These are phyloP conservation scores for Ceratocystis cacaofunesta DNA, from an alignment of 2,329 filamentous ascomycete genomes.

Conservation along the genomic window DNA sequence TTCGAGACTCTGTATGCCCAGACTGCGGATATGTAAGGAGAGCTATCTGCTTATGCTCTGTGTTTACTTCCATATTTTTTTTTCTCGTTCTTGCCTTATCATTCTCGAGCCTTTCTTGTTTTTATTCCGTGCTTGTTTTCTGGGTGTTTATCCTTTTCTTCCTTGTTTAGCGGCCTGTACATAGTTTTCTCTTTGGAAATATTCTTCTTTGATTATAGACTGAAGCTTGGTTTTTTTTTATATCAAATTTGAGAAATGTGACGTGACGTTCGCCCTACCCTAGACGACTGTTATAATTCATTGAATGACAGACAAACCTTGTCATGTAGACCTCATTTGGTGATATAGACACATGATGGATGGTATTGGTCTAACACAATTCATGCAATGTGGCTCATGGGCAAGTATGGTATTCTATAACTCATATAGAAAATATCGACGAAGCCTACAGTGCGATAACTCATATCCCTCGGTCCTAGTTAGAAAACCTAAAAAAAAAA, in stretches of 20 bases:
- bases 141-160: background rate
- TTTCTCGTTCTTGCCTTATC: background rate
- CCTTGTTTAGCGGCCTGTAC: background rate
- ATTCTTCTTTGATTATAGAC: conserved; percentile 2
- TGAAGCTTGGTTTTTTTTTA: background rate
- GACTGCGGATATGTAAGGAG: conserved; percentile 5
- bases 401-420: background rate
- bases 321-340: background rate
- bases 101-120: background rate
- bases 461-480: background rate
- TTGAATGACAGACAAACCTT: background rate
- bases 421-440: background rate
- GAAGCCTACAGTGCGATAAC: background rate
- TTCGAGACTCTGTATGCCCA: conserved; percentile 33
- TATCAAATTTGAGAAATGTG: background rate
- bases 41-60: background rate
- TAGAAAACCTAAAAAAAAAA: background rate
- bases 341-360: background rate
- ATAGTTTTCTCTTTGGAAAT: background rate
- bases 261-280: background rate
- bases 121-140: background rate
- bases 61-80: background rate
- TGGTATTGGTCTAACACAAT: background rate
- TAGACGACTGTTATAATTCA: background rate
- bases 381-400: background rate